Evolutionary conservation across 805 yeast genomes (phyloP).

Genomic region (Lachancea mirantina): DNA sequence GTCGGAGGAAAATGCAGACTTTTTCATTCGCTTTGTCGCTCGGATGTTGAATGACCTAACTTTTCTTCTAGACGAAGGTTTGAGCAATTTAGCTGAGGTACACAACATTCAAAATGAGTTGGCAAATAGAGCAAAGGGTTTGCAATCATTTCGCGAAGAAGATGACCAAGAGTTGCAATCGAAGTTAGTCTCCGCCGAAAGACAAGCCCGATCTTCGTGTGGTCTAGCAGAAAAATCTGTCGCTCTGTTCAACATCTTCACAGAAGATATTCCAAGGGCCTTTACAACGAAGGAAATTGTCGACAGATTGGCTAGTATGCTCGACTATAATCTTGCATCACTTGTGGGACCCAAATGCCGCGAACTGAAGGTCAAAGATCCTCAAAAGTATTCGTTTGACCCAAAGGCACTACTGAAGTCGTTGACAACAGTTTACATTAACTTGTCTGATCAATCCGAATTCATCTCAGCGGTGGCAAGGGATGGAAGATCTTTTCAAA

Average conservation of each 20-base stretch:
- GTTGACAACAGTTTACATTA: conserved; percentile 67
- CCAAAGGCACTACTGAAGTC: conserved; percentile 66
- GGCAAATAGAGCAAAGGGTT: conserved; percentile 37
- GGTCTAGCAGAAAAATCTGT: conserved; percentile 79
- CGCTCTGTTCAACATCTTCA: conserved; percentile 69
- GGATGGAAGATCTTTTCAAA: conserved; percentile 84
- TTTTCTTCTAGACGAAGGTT: conserved; percentile 81
- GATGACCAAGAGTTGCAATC: conserved; percentile 53
- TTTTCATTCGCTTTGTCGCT: conserved; percentile 88
- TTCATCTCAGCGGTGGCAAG: conserved; percentile 77
- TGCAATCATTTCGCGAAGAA: conserved; percentile 38
- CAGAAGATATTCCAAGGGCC: conserved; percentile 78
- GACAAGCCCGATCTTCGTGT: conserved; percentile 73
- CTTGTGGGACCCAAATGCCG: conserved; percentile 93
- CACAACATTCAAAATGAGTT: conserved; percentile 68
- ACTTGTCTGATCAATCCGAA: conserved; percentile 54
- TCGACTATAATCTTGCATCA: conserved; percentile 85
- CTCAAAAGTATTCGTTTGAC: conserved; percentile 74
- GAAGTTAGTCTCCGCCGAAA: conserved; percentile 56
- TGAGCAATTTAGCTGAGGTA: conserved; percentile 69
- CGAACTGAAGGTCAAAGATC: conserved; percentile 75
- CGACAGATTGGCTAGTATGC: conserved; percentile 91
- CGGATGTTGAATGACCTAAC: conserved; percentile 93
- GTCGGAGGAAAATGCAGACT: conserved; percentile 62
- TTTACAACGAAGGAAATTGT: conserved; percentile 86